Evolutionary conservation across 345 rosid genomes (phyloP), one percentile per base, ranked within the genome.

Genomic region (Brassica rapa): DNA sequence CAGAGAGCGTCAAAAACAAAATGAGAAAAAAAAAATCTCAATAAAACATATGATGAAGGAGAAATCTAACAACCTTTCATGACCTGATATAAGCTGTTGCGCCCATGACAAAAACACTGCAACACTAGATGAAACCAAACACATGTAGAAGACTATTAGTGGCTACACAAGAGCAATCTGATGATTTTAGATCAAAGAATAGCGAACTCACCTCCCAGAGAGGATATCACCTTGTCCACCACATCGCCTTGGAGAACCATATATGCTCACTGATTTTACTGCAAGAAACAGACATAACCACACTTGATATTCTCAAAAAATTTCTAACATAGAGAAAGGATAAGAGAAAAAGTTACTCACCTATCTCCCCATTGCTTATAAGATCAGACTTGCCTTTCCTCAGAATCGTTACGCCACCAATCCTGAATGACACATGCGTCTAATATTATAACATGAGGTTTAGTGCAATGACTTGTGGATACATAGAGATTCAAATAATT

Each of bases 161-260:
- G 30, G 71, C 49, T 29, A 71, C 46, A 39, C 14, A 39, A 39
- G 16, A 56, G 67, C 8, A 65, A 27, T 65, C 9, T 5, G 2
- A 56, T 41, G 41, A 66, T 16, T 39, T 4, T 57, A n/a, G 68
- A 43, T 21, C 63, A 66, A 66, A 66, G 53, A 78, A 30, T 10
- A 8, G n/a, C 33, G 16, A 39, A 25, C 43, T 67, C 14, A 94
- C 99, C 97, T 86, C 83, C 98, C 99, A 30, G 99, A 91, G 67
- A 93, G 99, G 66, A 95, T 91, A 78, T 95, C 98, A 19, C 98
- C 99, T 80, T 95, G 99, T 68, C 98, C 98, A 65, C 98, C 99
- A 66, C 97, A 95, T 16, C 96, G 97, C 79, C 98, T 83, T 65
- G 97, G 97, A 0, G 98, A 93, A 71, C 98, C 94, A 77, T 87